Base-by-base conservation (phyloP, 345 rosid genomes). In the Streptanthus diversifolius region DNA sequence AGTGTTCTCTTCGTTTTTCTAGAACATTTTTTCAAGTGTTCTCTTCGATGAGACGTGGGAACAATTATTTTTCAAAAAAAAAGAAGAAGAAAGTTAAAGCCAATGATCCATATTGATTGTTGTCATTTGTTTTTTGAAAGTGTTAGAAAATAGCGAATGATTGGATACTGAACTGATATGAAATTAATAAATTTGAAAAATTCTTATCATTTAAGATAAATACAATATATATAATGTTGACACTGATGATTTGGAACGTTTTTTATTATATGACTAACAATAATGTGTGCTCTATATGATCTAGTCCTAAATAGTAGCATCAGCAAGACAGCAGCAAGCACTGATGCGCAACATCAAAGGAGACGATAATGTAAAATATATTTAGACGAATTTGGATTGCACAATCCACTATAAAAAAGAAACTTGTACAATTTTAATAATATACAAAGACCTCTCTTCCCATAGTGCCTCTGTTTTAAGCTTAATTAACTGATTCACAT, bases 301-400 rank as follows among this genome's bases (percentile, higher is more conserved):
- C 7, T 5, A 45, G 24, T 45, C 56, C 24, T 29, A 2, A 51
- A 24, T 15, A 43, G 29, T 27, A 55, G 39, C 39, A 22, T 61
- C 72, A 29, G 41, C 54, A 55, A 68, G 18, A 30, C 41, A 41
- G 55, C 72, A 41, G 41, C 54, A 61, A 71, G 53, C 68, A 39
- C 61, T 39, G 39, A 32, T 32, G 40, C 5, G 19, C 14, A 47
- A 58, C 63, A 41, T 18, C 24, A n/a, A 70, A 32, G 2, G 49
- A 48, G 19, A 61, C 21, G 69, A 72, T 62, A 61, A 30, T 15
- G 8, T 72, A 40, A 51, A 29, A 62, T 52, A 72, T 40, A 40
- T 14, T 52, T 41, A 7, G 63, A 63, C 45, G 70, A 72, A 54
- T 37, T 49, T 51, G 56, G 14, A 47, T 51, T 39, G 44, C 76